Evolutionary conservation across 1,284 basidiomycete species (phyloP).

Genomic region (Phellopilus nigrolimitatus): DNA sequence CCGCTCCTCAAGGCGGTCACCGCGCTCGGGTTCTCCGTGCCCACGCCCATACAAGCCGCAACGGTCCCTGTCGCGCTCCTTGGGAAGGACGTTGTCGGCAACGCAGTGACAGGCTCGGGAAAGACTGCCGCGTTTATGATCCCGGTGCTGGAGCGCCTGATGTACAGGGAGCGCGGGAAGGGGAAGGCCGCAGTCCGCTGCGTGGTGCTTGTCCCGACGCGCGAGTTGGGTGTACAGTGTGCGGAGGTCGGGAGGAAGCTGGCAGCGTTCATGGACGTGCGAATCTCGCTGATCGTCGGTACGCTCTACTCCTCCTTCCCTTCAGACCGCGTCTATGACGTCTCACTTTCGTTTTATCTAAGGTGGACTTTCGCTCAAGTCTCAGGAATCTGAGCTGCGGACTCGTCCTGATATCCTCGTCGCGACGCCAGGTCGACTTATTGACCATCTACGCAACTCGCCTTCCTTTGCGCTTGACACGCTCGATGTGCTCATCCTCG

Average conservation of each 20-base stretch:
- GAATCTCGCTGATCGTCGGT: constrained; percentile 88
- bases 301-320: constrained; percentile 27
- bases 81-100: constrained; percentile 94
- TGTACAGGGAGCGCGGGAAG: constrained; percentile 85
- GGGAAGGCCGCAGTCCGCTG: constrained; percentile 90
- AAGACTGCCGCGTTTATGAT: constrained; percentile 97
- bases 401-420: constrained; percentile 89
- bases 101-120: constrained; percentile 92
- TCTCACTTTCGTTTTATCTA: constrained; percentile 11
- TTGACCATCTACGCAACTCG: constrained; percentile 96
- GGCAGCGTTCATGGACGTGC: constrained; percentile 83
- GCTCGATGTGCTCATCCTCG: constrained; percentile 90
- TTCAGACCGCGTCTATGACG: constrained; percentile 13
- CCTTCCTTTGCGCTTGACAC: constrained; percentile 91
- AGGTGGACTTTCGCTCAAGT: constrained; percentile 90
- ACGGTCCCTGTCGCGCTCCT: constrained; percentile 90
- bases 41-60: constrained; percentile 93
- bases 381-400: constrained; percentile 82
- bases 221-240: constrained; percentile 93
- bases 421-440: constrained; percentile 93
- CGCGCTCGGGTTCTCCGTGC: constrained; percentile 74
- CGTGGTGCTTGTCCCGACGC: constrained; percentile 87
- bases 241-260: constrained; percentile 86
- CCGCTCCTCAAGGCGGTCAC: constrained; percentile 85
- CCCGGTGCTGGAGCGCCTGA: constrained; percentile 86